phyloP scores from a whole-genome alignment of 2,329 filamentous ascomycete species.

The Fusarium marasasianum region DNA sequence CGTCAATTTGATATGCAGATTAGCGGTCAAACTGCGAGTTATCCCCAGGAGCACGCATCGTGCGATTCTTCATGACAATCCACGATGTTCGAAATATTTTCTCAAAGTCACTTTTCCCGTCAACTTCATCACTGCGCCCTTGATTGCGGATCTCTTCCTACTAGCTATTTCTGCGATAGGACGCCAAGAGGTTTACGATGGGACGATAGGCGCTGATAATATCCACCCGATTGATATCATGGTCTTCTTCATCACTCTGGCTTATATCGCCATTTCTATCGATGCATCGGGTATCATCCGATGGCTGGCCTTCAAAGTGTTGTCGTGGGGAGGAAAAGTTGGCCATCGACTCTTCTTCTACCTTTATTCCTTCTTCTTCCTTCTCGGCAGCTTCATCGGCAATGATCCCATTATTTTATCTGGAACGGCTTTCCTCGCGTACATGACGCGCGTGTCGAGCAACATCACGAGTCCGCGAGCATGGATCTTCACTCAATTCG shows the following conservation, averaged over 20 bases:
- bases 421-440: slow-evolving; percentile 77
- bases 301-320: slow-evolving; percentile 74
- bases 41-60: slow-evolving; percentile 55
- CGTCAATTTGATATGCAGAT: slow-evolving; percentile 55
- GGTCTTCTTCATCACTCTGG: slow-evolving; percentile 77
- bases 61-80: slow-evolving; percentile 31
- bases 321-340: slow-evolving; percentile 72
- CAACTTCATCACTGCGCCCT: slow-evolving; percentile 76
- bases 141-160: slow-evolving; percentile 76
- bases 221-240: slow-evolving; percentile 79
- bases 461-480: slow-evolving; percentile 77
- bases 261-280: slow-evolving; percentile 81
- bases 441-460: slow-evolving; percentile 79
- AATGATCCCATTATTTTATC: slow-evolving; percentile 81
- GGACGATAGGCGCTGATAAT: slow-evolving; percentile 71
- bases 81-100: slow-evolving; percentile 49
- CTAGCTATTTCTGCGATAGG: slow-evolving; percentile 76
- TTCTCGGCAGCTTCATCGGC: slow-evolving; percentile 73
- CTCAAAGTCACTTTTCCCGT: slow-evolving; percentile 68
- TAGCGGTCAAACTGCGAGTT: slow-evolving; percentile 55
- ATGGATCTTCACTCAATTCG: slow-evolving; percentile 79
- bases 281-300: slow-evolving; percentile 79
- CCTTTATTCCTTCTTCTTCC: slow-evolving; percentile 77
- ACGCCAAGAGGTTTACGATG: slow-evolving; percentile 71
- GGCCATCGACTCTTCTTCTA: slow-evolving; percentile 77